Evolutionary conservation across 176 grass and related monocot species (phyloP), one percentile per base, ranked within the genome.

Genomic region (Echinochloa phyllopogon): DNA sequence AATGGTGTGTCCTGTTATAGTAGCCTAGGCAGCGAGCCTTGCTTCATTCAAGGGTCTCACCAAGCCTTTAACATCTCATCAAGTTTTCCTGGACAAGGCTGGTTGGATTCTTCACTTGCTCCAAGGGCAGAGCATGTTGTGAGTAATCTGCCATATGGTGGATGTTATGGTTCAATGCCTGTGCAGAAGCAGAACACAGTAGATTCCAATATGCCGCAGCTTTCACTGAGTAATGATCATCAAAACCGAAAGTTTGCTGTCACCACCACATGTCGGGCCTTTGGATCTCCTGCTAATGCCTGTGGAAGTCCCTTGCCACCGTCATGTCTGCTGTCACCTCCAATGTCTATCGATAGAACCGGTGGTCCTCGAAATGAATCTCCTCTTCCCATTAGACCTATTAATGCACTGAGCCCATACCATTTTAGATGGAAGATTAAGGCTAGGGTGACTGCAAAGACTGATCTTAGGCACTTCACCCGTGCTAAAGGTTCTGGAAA

Each of bases 401-500:
- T 98, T 82, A 75, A 87, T 78, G 80, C 78, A 45, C 81, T 98
- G 67, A 95, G 91, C 72, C 92, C 91, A 16, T 98, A 88, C 56
- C 89, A 93, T 25, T 12, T 36, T 36, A 85, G 79, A 40, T 98
- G 93, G 91, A 95, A 89, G 68, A 92, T 98, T 76, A 93, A 92
- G 86, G 95, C 79, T 82, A 90, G 95, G 89, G 95, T 98, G 39
- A 88, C 84, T 20, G 33, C 81, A 24, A 93, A 95, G 81, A 27
- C 82, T 51, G 91, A 93, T 77, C 76, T 98, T 39, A 81, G 80
- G 29, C 77, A 69, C 45, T 98, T 63, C 43, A 84, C 6, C 65
- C 92, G 59, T 6, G 15, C 53, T 3, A 91, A 61, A 79, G 86
- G 92, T 56, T 24, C 94, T 51, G 91, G 95, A 58, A 98, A 86